Evolutionary conservation across 1,284 basidiomycete genomes (phyloP), one percentile per base, ranked within the genome.

Genomic region (Amylostereum areolatum): DNA sequence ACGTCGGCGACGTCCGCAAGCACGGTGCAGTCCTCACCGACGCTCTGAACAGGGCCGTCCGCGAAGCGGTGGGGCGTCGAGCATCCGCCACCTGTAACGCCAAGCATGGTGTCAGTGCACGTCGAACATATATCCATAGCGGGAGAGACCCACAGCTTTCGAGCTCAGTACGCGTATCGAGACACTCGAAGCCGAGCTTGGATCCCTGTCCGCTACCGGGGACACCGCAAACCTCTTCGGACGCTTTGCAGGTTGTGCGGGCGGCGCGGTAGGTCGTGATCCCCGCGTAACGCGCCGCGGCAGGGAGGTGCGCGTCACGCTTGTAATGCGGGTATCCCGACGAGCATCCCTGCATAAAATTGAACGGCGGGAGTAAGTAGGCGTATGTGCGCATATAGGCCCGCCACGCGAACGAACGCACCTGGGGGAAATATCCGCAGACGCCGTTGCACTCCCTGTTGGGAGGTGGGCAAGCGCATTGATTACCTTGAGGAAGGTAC

Each of bases 31-130:
- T 70, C 65, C n/a, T 52, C 45, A 5, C 66, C 66, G 8, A 29
- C 46, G 3, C 44, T 33, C 5, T 11, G 4, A 11, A 11, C 25
- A 4, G 37, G 29, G 29, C 47, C 48, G 11, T 47, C 39, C 30
- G 51, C 49, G 51, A 59, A 56, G 2, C 59, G 49, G 35, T 51
- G 46, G 10, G 56, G 48, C 24, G 57, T 39, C 28, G 56, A 56
- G 57, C 67, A 68, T n/a, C 66, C 66, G 42, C 66, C 66, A 47
- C 66, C 65, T 67, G 52, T 25, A 34, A n/a, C 36, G 29, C 10
- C 18, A 33, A 34, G 25, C 34, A 27, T 28, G 41, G 6, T 11
- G 25, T 43, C n/a, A 43, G 41, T n/a, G 6, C 12, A 6, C 18
- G 54, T 31, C 40, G 24, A 41, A 5, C 7, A 24, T 32, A 18